phyloP scores from a whole-genome alignment of 2,329 filamentous ascomycete genomes.

The Cercospora zeae-maydis region DNA sequence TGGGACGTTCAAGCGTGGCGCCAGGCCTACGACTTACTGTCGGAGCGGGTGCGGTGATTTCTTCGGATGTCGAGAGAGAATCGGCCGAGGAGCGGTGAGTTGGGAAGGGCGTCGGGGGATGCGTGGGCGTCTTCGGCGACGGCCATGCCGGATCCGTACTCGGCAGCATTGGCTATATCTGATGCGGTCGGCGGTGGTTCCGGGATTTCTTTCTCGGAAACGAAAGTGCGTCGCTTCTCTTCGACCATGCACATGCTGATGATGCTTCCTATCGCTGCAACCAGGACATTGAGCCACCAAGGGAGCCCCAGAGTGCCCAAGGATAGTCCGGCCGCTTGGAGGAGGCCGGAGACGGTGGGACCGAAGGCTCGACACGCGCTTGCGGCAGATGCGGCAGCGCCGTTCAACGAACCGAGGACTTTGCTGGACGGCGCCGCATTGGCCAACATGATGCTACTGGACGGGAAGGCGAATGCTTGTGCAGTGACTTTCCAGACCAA shows the following conservation, averaged over 20 bases:
- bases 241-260: constrained; percentile 66
- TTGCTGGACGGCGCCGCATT: constrained; percentile 81
- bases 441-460: constrained; percentile 81
- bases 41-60: constrained; percentile 18
- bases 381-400: constrained; percentile 84
- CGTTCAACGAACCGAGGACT: constrained; percentile 88
- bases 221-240: constrained; percentile 31
- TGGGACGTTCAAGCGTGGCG: constrained; percentile 7
- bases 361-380: constrained; percentile 85
- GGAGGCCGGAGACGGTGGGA: constrained; percentile 78
- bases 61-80: constrained; percentile 26
- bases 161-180: constrained; percentile 22
- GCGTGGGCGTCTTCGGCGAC: constrained; percentile 29
- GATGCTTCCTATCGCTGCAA: constrained; percentile 70
- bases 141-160: constrained; percentile 25
- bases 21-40: constrained; percentile 24
- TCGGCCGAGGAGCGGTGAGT: constrained; percentile 30
- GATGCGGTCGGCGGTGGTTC: constrained; percentile 20
- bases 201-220: constrained; percentile 28
- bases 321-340: constrained; percentile 76
- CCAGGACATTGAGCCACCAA: constrained; percentile 84
- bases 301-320: constrained; percentile 81
- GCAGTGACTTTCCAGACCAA: constrained; percentile 92
- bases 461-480: constrained; percentile 85
- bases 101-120: constrained; percentile 23